Conservation (phyloP, 805 yeast species). For the Kuraishia hungarica region DNA sequence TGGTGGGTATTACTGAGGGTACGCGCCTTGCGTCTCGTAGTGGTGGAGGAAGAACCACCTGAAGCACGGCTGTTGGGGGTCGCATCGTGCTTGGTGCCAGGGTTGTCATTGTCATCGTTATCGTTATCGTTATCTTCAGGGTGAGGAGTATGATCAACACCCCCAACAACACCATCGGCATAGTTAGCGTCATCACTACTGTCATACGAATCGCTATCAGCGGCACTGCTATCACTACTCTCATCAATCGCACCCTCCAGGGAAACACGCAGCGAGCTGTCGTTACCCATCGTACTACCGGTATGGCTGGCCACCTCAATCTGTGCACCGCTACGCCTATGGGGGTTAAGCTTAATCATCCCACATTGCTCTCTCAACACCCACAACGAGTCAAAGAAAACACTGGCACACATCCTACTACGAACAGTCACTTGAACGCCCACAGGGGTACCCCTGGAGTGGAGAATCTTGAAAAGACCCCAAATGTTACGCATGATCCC, state of each 20-base stretch:
- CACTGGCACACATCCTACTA: slow-evolving; percentile 86
- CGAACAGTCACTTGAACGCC: slow-evolving; percentile 47
- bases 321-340: slow-evolving; percentile 5
- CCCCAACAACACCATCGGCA: slow-evolving; percentile 18
- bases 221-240: not conserved
- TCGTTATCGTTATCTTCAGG: not conserved
- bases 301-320: not conserved
- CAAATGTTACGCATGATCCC: slow-evolving; percentile 94
- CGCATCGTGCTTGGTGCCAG: not conserved
- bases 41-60: slow-evolving; percentile 9
- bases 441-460: slow-evolving; percentile 36
- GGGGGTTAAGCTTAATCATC: slow-evolving; percentile 54
- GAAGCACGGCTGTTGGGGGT: slow-evolving; percentile 19
- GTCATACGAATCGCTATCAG: slow-evolving; percentile 4
- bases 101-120: too few relatives aligned
- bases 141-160: slow-evolving; percentile 22
- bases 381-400: slow-evolving; percentile 86
- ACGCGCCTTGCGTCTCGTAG: slow-evolving; percentile 28
- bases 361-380: slow-evolving; percentile 82
- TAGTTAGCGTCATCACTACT: slow-evolving; percentile 9
- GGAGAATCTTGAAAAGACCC: slow-evolving; percentile 70
- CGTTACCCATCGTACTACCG: not conserved
- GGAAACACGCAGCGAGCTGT: not conserved
- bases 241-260: not conserved
- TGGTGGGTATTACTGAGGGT: slow-evolving; percentile 46